Base-by-base conservation (phyloP, 352 stramenopile species). In the Pythium pyrilobum region DNA sequence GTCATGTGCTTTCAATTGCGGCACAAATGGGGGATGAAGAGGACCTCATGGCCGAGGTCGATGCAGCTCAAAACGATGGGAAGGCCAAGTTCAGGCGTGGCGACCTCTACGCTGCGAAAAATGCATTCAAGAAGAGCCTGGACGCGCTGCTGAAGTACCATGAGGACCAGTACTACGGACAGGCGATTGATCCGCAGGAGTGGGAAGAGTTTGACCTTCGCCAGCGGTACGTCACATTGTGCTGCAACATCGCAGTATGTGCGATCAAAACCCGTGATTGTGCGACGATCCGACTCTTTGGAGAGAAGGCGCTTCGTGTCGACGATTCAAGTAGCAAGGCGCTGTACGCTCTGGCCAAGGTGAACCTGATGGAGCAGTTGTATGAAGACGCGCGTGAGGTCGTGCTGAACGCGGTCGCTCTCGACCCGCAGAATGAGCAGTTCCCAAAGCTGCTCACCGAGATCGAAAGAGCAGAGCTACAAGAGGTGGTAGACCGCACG, bases 181-280 rank as follows among this genome's bases (percentile, higher is more conserved):
- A 67, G 12, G 56, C 21, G 2, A 54, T 77, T 5, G 58, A 73
- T 23, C 46, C 61, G 3, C 15, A 33, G 0, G 56, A 85, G 18
- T 85, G 71, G 74, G 59, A 84, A 20, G 72, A 85, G 32, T 58
- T 69, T 29, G 52, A 67, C 6, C 51, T 69, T 16, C 56, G 56
- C 4, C 33, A 50, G 31, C 56, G 56, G 5, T 89, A 79, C 39
- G 79, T 89, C 31, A 87, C 65, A 45, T 62, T 88, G 12, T 92
- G 83, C 50, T 77, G 64, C 57, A 94, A 94, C 55, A 55, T 90
- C 6, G 81, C 83, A 2, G 70, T 94, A 27, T 94, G 83, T 40
- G 81, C 66, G 11, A 69, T 94, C 42, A 94, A 91, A 52, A 47
- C 87, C 52, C 64, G 71, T 29, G 66, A 85, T 29, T 40, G 66